Evolutionary conservation across 305 asterid genomes (phyloP).

Genomic region (Fraxinus paxiana): DNA sequence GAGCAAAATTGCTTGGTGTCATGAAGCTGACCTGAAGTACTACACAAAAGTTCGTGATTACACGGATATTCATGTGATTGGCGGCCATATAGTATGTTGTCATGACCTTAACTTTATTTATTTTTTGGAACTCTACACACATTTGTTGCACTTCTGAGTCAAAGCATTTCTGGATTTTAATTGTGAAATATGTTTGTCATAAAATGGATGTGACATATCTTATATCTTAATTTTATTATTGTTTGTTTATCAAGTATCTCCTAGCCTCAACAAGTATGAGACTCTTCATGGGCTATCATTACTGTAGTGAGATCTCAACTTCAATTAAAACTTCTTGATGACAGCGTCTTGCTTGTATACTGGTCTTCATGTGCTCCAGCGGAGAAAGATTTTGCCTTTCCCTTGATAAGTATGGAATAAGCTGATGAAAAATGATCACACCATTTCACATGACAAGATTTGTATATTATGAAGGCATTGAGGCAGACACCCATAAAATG

Average conservation of each 20-base stretch:
- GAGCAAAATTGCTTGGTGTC: slow-evolving; percentile 87
- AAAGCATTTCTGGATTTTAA: neutral
- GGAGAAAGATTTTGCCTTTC: neutral
- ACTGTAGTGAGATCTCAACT: neutral
- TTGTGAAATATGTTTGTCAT: neutral
- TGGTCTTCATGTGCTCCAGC: neutral
- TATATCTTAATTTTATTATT: neutral
- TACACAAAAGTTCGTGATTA: slow-evolving; percentile 83
- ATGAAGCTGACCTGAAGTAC: slow-evolving; percentile 74
- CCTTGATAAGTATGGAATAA: neutral
- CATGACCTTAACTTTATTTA: slow-evolving; percentile 11
- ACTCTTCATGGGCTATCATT: neutral
- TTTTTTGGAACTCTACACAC: neutral
- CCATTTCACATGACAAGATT: neutral
- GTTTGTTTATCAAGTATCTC: neutral
- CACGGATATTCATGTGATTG: slow-evolving; percentile 75
- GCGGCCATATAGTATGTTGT: slow-evolving; percentile 62
- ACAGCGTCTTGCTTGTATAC: neutral
- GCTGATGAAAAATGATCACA: neutral
- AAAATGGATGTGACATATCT: neutral
- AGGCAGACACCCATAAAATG: neutral
- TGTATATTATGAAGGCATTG: neutral
- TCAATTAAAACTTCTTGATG: neutral
- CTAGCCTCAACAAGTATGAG: neutral
- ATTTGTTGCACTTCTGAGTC: neutral